Evolutionary conservation across 768 basidiomycete species (phyloP).

Genomic region (Lactifluus piperatus): DNA sequence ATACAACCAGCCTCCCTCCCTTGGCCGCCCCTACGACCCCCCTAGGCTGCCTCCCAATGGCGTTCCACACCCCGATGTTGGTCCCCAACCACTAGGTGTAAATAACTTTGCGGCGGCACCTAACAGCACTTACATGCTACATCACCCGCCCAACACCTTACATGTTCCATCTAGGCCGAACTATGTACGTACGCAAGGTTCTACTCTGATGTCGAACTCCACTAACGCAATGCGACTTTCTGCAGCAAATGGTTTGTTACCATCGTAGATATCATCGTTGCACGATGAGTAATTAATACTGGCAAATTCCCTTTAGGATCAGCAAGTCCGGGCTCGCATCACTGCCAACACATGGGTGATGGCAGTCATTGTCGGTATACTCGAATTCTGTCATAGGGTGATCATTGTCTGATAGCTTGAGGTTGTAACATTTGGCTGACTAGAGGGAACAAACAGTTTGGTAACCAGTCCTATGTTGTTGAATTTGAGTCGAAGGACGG

Average conservation of each 20-base stretch:
- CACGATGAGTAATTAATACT: neutral
- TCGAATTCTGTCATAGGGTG: conserved; percentile 20
- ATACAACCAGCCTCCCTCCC: neutral
- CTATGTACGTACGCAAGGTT: neutral
- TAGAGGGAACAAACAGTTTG: neutral
- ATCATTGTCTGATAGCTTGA: neutral
- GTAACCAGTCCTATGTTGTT: neutral
- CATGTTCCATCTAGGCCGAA: neutral
- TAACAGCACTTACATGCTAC: neutral
- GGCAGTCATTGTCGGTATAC: conserved; percentile 24
- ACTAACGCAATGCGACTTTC: neutral
- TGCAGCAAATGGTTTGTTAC: neutral
- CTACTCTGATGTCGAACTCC: neutral
- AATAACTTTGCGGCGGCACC: neutral
- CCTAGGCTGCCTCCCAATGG: neutral
- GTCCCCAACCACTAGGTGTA: neutral
- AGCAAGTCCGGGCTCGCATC: conserved; percentile 26
- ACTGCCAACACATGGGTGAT: conserved; percentile 28
- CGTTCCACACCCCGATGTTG: neutral
- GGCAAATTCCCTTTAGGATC: conserved; percentile 14
- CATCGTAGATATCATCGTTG: neutral
- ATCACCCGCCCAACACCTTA: neutral
- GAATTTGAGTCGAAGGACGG: conserved; percentile 5
- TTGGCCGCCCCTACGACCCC: neutral
- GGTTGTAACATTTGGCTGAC: neutral